Conservation (phyloP, 2,329 filamentous ascomycete genomes). For the Furcasterigmium sp. region DNA sequence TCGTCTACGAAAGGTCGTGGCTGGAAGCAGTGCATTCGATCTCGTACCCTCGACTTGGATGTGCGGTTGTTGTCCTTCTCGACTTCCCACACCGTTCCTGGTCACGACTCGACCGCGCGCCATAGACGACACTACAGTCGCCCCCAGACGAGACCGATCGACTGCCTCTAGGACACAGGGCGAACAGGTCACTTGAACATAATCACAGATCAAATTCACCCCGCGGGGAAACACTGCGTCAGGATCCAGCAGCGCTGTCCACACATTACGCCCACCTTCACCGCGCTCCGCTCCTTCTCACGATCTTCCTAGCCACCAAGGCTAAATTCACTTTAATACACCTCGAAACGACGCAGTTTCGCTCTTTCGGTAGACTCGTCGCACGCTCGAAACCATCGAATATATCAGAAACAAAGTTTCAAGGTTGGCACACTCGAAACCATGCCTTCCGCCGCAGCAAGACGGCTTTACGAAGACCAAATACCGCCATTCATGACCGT, state of each 20-base stretch:
- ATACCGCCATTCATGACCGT: conserved; percentile 75
- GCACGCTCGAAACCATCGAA: too few relatives aligned
- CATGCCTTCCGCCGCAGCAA: conserved; percentile 58
- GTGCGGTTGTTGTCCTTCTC: conserved; percentile 6
- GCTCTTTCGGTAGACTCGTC: conserved; percentile 1
- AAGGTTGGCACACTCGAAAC: conserved; percentile 19
- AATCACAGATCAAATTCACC: conserved; percentile 2
- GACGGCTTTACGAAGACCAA: conserved; percentile 61
- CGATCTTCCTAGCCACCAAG: conserved; percentile 8
- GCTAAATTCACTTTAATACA: not conserved
- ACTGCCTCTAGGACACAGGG: not conserved
- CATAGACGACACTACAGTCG: not conserved
- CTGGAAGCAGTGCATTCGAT: too few relatives aligned
- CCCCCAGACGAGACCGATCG: not conserved
- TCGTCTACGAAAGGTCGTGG: not conserved
- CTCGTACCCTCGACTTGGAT: conserved; percentile 4
- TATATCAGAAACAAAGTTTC: not conserved
- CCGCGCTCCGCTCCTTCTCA: conserved; percentile 16
- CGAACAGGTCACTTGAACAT: too few relatives aligned
- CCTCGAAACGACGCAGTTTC: conserved; percentile 1
- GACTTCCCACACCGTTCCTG: not conserved
- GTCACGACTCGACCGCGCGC: too few relatives aligned
- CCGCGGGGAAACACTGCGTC: conserved; percentile 11
- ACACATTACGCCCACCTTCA: conserved; percentile 10
- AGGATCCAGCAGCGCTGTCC: conserved; percentile 53